Evolutionary conservation across 2,329 filamentous ascomycete species (phyloP).

Genomic region (Herpotrichia juniperi): DNA sequence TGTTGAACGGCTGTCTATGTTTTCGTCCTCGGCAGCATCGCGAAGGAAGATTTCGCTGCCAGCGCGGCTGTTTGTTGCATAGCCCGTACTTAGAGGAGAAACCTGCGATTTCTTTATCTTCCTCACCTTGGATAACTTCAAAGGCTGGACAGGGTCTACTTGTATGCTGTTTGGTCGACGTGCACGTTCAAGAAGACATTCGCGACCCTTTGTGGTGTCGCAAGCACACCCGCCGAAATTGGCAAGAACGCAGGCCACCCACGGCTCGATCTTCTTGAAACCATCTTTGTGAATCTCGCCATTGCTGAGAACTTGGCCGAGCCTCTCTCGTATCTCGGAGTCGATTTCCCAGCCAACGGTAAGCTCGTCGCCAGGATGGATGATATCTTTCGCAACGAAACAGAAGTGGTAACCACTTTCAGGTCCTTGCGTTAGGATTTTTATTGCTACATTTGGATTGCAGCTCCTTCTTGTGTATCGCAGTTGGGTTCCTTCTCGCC

Average conservation of each 20-base stretch:
- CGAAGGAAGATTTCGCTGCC: conserved; percentile 62
- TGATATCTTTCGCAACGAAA: conserved; percentile 81
- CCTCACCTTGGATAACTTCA: conserved; percentile 53
- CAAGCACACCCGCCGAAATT: conserved; percentile 84
- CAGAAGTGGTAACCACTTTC: conserved; percentile 81
- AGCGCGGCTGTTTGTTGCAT: conserved; percentile 62
- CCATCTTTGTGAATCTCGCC: conserved; percentile 64
- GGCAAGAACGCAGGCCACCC: conserved; percentile 73
- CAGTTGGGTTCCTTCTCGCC: conserved; percentile 82
- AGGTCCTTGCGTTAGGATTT: conserved; percentile 79
- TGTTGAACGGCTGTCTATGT: conserved; percentile 61
- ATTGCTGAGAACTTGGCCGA: conserved; percentile 67
- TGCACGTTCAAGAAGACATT: conserved; percentile 45
- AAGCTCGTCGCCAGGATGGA: conserved; percentile 76
- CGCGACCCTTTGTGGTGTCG: conserved; percentile 50
- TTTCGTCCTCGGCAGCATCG: conserved; percentile 60
- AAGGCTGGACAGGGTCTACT: conserved; percentile 26
- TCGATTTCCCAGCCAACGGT: conserved; percentile 64
- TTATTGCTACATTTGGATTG: conserved; percentile 84
- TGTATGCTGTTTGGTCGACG: conserved; percentile 35
- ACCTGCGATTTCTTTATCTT: conserved; percentile 57
- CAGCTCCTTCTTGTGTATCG: conserved; percentile 94
- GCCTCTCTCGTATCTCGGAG: conserved; percentile 57
- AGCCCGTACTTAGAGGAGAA: conserved; percentile 61
- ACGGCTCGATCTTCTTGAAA: conserved; percentile 66